phyloP scores from a whole-genome alignment of 257 asterid genomes.

The Cruciata laevipes region DNA sequence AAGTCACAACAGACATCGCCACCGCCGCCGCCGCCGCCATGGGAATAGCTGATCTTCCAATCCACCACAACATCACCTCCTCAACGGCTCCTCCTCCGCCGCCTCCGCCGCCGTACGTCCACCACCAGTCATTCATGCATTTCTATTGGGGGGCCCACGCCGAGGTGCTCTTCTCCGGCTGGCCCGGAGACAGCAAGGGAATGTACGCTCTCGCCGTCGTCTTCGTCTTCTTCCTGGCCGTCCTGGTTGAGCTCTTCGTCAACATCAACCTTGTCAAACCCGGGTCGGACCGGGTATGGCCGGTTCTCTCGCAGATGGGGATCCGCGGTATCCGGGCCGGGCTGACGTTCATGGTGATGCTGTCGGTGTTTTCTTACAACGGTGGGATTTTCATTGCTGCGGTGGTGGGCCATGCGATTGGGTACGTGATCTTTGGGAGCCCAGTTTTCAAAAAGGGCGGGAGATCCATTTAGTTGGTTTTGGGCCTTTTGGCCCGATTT shows the following conservation, averaged over 20 bases:
- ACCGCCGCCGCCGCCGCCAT: slow-evolving; percentile 3
- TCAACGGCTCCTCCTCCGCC: slow-evolving; percentile 14
- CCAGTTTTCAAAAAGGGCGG: slow-evolving; percentile 26
- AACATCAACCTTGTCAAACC: slow-evolving; percentile 47
- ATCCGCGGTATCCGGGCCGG: slow-evolving; percentile 64
- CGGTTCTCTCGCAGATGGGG: slow-evolving; percentile 46
- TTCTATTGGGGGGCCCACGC: slow-evolving; percentile 67
- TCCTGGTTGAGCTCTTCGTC: slow-evolving; percentile 46
- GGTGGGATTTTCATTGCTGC: slow-evolving; percentile 70
- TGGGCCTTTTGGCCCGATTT: slow-evolving; percentile 5
- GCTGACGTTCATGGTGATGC: slow-evolving; percentile 56
- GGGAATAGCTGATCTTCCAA: slow-evolving; percentile 20
- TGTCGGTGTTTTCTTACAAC: slow-evolving; percentile 70
- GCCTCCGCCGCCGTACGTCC: neutral
- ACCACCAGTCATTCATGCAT: slow-evolving; percentile 28
- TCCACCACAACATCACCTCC: slow-evolving; percentile 22
- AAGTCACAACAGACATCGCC: neutral
- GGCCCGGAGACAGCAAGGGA: slow-evolving; percentile 57
- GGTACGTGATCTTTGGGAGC: slow-evolving; percentile 51
- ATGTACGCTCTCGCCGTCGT: slow-evolving; percentile 62
- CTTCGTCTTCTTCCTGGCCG: slow-evolving; percentile 48
- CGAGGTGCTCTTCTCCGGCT: slow-evolving; percentile 42
- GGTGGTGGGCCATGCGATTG: slow-evolving; percentile 61
- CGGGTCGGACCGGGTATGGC: slow-evolving; percentile 41
- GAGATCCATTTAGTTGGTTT: neutral